Base-by-base conservation (phyloP, 257 asterid species). In the Salvia rosmarinus region DNA sequence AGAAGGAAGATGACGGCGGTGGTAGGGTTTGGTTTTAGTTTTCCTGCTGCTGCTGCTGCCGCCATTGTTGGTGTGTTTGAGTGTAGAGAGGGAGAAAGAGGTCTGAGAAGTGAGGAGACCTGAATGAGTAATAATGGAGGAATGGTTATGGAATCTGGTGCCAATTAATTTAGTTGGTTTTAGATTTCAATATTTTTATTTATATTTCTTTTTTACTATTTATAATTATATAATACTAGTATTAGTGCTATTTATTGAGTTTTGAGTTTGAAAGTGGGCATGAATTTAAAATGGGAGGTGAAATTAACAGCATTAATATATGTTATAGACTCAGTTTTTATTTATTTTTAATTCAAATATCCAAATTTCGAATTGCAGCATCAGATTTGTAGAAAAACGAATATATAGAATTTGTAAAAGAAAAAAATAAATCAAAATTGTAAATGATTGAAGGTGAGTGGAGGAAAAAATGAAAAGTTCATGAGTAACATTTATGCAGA, bases 11-110 rank as follows among this genome's bases (percentile, higher is more conserved):
- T 12, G 60, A 70, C 46, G 61, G 76, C 28, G 23, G 80, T 35
- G 17, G 78, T 43, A 54, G 68, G 73, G 74, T 44, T 55, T 64
- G 66, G 73, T 16, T 71, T 52, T 52, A 34, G 56, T 12, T 12
- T 30, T n/a, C n/a, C n/a, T 12, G 46, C 43, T 39, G 70, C 30
- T 21, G 84, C 16, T 14, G 80, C 25, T 47, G 79, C 75, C 71
- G 77, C 70, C 85, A 81, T 84, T 76, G 76, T 69, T 73, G 78
- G 75, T 67, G 42, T 8, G 74, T 49, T 52, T 20, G 37, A 21
- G 52, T 13, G 54, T 32, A 13, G 67, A n/a, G 65, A 39, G 79
- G 14, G 75, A n/a, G n/a, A n/a, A n/a, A 69, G 74, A 35, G 51
- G 54, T 46, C 21, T 55, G 67, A 21, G 42, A 16, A n/a, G 42